Evolutionary conservation across 1,284 basidiomycete genomes (phyloP).

Genomic region (Irpex rosettiformis): DNA sequence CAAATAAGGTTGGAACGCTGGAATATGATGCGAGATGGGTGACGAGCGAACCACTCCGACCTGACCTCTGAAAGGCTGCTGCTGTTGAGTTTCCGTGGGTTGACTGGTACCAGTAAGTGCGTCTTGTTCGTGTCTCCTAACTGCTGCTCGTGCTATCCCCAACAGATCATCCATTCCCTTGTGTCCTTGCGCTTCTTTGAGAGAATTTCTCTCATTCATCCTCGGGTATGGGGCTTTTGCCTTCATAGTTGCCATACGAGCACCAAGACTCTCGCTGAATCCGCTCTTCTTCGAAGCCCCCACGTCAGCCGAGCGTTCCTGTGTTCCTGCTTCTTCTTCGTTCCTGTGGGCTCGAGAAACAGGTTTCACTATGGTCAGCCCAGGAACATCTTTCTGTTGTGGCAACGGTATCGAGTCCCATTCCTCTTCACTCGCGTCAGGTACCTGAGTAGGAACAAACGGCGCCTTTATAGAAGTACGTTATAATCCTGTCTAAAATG

Average conservation of each 20-base stretch:
- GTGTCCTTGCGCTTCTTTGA: background rate
- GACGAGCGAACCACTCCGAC: too few relatives aligned
- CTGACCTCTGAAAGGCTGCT: too few relatives aligned
- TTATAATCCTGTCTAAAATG: too few relatives aligned
- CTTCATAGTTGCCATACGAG: background rate
- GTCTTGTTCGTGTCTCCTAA: too few relatives aligned
- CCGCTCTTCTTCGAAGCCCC: background rate
- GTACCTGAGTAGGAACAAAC: constrained; percentile 18
- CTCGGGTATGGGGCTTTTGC: background rate
- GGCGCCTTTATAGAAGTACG: constrained; percentile 21
- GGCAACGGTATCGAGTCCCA: constrained; percentile 35
- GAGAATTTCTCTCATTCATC: background rate
- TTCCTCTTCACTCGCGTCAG: constrained; percentile 15
- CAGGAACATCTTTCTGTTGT: constrained; percentile 27
- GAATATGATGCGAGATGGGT: too few relatives aligned
- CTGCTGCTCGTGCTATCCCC: too few relatives aligned
- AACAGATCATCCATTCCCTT: too few relatives aligned
- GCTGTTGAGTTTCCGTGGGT: too few relatives aligned
- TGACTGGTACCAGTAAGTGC: too few relatives aligned
- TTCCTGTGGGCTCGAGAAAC: constrained; percentile 2
- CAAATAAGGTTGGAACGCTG: too few relatives aligned
- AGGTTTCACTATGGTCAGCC: constrained; percentile 17
- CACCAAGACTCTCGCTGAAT: background rate
- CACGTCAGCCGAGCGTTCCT: background rate
- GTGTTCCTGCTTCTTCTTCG: background rate